These are phyloP conservation scores for Corymbia maculata DNA, from an alignment of 345 rosid species.

Conservation along the genomic window DNA sequence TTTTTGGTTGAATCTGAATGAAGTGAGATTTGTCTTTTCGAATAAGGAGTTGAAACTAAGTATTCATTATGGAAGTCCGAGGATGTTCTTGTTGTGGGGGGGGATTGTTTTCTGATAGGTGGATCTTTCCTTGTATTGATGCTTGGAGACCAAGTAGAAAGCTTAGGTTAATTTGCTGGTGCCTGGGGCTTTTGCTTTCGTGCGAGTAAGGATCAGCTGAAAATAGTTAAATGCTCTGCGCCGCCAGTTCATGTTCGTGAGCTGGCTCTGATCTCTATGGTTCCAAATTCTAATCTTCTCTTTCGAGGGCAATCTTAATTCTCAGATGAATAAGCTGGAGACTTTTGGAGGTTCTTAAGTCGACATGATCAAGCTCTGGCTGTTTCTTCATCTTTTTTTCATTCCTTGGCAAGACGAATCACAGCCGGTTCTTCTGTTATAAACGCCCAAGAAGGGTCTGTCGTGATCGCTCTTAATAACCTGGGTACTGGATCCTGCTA, in stretches of 20 bases:
- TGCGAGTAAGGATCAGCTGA: background rate
- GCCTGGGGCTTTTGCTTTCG: background rate
- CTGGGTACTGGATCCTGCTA: background rate
- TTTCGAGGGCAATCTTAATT: background rate
- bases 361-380: background rate
- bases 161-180: background rate
- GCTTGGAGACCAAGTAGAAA: background rate
- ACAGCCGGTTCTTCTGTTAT: background rate
- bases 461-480: background rate
- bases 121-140: background rate
- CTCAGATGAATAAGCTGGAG: background rate
- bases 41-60: background rate
- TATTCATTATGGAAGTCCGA: background rate
- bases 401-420: background rate
- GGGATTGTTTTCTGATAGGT: background rate
- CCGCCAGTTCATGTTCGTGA: background rate
- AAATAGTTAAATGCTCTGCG: background rate
- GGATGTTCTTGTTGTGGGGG: background rate
- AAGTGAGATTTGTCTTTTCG: background rate
- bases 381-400: background rate
- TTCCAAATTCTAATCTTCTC: background rate
- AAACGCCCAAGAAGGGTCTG: background rate
- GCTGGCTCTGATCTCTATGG: background rate
- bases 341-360: background rate
- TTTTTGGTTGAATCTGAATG: background rate